Percentiles rank a stretch among this genome's conserved stretches.
Conservation (phyloP, 2,329 filamentous ascomycete species). For the Ophiostoma angusticollis region DNA sequence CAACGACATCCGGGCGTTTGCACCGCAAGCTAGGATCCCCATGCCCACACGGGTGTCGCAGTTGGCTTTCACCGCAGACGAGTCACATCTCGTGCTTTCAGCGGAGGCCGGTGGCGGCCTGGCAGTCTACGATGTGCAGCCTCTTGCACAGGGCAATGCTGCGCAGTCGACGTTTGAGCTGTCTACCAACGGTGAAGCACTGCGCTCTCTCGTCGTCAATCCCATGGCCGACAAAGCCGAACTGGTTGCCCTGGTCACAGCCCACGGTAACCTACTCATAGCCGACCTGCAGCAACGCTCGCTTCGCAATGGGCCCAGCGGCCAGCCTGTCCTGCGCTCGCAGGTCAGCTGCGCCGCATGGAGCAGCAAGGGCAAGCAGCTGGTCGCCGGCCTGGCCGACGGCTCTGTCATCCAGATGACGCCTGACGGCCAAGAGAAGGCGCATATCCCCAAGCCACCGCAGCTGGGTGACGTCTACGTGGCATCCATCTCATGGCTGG, state of each 20-base stretch:
- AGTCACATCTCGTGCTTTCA: slow-evolving; percentile 69
- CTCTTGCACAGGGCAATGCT: slow-evolving; percentile 52
- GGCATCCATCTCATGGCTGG: slow-evolving; percentile 74
- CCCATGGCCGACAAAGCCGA: slow-evolving; percentile 60
- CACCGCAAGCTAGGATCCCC: slow-evolving; percentile 59
- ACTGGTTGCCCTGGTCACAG: slow-evolving; percentile 69
- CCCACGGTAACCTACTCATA: slow-evolving; percentile 68
- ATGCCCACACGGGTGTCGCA: slow-evolving; percentile 72
- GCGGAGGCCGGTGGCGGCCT: slow-evolving; percentile 72
- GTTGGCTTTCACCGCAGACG: slow-evolving; percentile 81
- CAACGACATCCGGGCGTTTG: slow-evolving; percentile 55
- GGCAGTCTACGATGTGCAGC: slow-evolving; percentile 66
- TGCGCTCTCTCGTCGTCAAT: slow-evolving; percentile 69
- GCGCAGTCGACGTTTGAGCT: slow-evolving; percentile 58
- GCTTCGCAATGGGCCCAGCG: slow-evolving; percentile 45
- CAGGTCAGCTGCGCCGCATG: slow-evolving; percentile 77
- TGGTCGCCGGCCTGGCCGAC: slow-evolving; percentile 73
- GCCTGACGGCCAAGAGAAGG: slow-evolving; percentile 65
- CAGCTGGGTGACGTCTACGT: slow-evolving; percentile 56
- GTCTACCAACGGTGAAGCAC: slow-evolving; percentile 56
- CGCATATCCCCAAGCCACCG: slow-evolving; percentile 64
- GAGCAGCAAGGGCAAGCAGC: slow-evolving; percentile 87
- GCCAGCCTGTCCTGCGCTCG: slow-evolving; percentile 49
- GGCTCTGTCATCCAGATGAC: slow-evolving; percentile 76
- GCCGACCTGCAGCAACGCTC: slow-evolving; percentile 61